Evolutionary conservation across 208 protist genomes (phyloP), one percentile per base, ranked within the genome.

Genomic region (Leishmania tarentolae): DNA sequence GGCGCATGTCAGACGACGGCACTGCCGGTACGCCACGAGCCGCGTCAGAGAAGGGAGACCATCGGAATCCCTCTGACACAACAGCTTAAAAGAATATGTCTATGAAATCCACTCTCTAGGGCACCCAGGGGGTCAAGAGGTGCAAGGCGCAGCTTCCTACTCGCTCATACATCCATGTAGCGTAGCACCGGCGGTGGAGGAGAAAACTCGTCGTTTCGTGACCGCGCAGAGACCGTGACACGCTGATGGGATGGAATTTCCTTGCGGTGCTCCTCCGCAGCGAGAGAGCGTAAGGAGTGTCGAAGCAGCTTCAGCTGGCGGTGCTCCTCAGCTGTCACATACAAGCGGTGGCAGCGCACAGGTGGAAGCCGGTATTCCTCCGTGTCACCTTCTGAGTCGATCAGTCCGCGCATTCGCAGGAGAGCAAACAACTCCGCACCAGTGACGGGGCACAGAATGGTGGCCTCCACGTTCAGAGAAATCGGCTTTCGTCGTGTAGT

Each of bases 371-470:
- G 61, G 53, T 91, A 88, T 81, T 95, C 94, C 24, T 85, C 89
- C 3, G 88, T 94, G 44, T 93, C 86, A 0, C 87, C 88, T 42
- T 86, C 81, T 6, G 94, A 96, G 13, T 89, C 86, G n/a, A 97
- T 89, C 15, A 95, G 78, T 0, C 92, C 89, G 7, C 94, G 91
- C 80, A 96, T 82, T 28, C 94, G 88, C 50, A 97, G 80, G 1
- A 97, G 72, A 0, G 92, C 93, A 71, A 97, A 89, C 0, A 97
- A 70, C 84, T 97, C 94, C 0, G 92, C 90, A 0, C 91, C 93
- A 0, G 88, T 93, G 24, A 97, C 82, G 6, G 83, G 61, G 53
- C 88, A 88, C 2, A 94, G 78, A 21, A 91, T 75, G 17, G 82
- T 93, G 31, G 86, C 84, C 44, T 92, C 83, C 1, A 86, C 75